Conservation (phyloP, 2,329 filamentous ascomycete genomes). For the Aspergillus aculeatinus region DNA sequence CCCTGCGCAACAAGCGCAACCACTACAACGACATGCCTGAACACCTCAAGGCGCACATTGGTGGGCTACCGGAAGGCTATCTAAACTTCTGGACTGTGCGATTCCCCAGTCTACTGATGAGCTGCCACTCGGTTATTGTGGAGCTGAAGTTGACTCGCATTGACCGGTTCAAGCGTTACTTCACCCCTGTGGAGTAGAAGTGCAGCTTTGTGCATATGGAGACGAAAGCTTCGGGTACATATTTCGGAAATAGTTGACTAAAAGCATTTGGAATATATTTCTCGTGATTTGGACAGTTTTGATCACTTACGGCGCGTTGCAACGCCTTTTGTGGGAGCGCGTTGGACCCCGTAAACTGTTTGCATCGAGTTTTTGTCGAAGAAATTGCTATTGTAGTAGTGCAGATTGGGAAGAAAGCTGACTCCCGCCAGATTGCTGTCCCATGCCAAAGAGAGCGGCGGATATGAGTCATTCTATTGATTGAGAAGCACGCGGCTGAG, state of each 20-base stretch:
- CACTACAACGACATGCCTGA: slow-evolving; percentile 97
- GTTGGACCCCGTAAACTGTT: neutral
- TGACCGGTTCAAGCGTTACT: slow-evolving; percentile 46
- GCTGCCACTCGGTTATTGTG: slow-evolving; percentile 73
- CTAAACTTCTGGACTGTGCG: slow-evolving; percentile 76
- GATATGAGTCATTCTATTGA: too few relatives aligned
- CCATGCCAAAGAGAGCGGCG: too few relatives aligned
- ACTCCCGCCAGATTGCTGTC: too few relatives aligned
- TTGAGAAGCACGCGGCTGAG: too few relatives aligned
- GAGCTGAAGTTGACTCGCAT: slow-evolving; percentile 57
- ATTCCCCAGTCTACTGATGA: slow-evolving; percentile 76
- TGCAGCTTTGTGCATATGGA: neutral
- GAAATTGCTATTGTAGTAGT: too few relatives aligned
- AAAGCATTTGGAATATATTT: neutral
- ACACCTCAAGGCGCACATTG: slow-evolving; percentile 70
- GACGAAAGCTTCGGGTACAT: neutral
- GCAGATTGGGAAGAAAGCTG: too few relatives aligned
- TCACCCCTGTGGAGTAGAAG: slow-evolving; percentile 36
- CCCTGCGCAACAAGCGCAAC: slow-evolving; percentile 92
- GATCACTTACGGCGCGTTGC: neutral
- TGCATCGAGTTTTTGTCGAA: too few relatives aligned
- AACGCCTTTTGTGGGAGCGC: too few relatives aligned
- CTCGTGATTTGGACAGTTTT: neutral
- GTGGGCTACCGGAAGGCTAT: slow-evolving; percentile 75
- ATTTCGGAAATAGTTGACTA: neutral